Percentiles rank a stretch among this genome's conserved stretches.
Conservation (phyloP, 2,329 filamentous ascomycete species). For the Geosmithia putterillii region DNA sequence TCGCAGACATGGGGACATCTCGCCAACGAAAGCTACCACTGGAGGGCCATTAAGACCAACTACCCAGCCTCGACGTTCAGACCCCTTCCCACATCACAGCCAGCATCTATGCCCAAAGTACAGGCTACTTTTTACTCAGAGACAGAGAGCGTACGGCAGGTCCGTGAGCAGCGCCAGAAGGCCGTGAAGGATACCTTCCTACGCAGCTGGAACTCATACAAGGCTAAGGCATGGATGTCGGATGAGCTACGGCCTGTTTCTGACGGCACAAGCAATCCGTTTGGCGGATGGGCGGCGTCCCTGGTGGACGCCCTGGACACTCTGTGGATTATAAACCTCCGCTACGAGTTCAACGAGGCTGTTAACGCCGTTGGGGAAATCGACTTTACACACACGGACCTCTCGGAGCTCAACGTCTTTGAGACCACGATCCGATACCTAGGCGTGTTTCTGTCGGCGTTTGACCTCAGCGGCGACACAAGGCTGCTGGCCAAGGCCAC, state of each 20-base stretch:
- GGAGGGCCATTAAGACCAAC: constrained; percentile 12
- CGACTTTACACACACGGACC: constrained; percentile 35
- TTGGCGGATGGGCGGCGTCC: constrained; percentile 50
- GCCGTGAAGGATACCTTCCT: constrained; percentile 28
- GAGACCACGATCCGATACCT: constrained; percentile 44
- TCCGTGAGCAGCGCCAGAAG: constrained; percentile 20
- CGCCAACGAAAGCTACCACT: constrained; percentile 13
- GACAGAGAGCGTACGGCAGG: constrained; percentile 6
- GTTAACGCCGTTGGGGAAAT: constrained; percentile 14
- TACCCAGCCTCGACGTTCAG: constrained; percentile 15
- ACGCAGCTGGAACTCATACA: constrained; percentile 45
- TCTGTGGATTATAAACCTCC: constrained; percentile 30
- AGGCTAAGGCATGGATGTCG: constrained; percentile 42
- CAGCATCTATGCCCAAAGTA: constrained; percentile 17
- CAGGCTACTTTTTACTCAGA: constrained; percentile 15
- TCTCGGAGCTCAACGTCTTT: constrained; percentile 33
- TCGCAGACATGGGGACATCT: not conserved
- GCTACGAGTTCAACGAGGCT: constrained; percentile 4
- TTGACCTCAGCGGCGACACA: constrained; percentile 33
- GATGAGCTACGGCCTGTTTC: constrained; percentile 45
- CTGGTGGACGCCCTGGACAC: constrained; percentile 39
- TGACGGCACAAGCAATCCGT: constrained; percentile 33
- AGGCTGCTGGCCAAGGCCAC: constrained; percentile 33
- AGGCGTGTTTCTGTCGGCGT: constrained; percentile 36
- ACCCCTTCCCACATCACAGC: constrained; percentile 15